Base-by-base conservation (phyloP, 2,329 filamentous ascomycete species). In the Phialemoniopsis sp. region DNA sequence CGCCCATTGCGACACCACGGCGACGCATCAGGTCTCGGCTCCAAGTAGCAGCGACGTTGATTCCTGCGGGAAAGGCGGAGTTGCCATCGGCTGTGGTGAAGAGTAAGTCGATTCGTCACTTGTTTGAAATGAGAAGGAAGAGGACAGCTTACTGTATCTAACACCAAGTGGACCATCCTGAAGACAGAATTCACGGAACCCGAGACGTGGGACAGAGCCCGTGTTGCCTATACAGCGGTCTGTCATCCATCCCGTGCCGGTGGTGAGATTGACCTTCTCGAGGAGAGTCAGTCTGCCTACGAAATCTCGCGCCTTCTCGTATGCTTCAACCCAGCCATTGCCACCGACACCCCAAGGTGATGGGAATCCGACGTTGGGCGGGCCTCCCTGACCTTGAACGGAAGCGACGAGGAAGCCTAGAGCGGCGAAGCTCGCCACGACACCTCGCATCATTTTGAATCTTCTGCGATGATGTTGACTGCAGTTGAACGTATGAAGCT, bases 191-290 rank as follows among this genome's bases (percentile, higher is more conserved):
- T 72, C 66, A 40, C 68, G 70, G 56, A 81, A 78, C 14, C 70
- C 71, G 4, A 82, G 59, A 34, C 76, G 62, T 1, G 76, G 74
- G 32, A 81, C 68, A 13, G 74, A 65, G 4, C 58, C 58, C 8
- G 59, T 60, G 30, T 56, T 58, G 13, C 63, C 62, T 5, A 61
- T 56, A 39, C 63, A 66, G n/a, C 51, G 38, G 31, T 63, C 55
- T 2, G 55, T 53, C 39, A 62, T 48, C 48, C 61, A 84, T 54
- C 84, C 84, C 36, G 78, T 76, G 48, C 85, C 84, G 6, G 83
- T 88, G 5, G 85, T 88, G 45, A 89, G 59, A 55, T 89, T 88
- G 54, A 88, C 81, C 60, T 89, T 89, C 59, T 89, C 85, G 5
- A 77, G 63, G 37, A 88, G 63, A 3, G 84, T 87, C 54, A 89